A percentile compares a stretch with the other conserved stretches of the same genome.
Conservation (phyloP, 352 stramenopile species). For the Achlya hypogyna region DNA sequence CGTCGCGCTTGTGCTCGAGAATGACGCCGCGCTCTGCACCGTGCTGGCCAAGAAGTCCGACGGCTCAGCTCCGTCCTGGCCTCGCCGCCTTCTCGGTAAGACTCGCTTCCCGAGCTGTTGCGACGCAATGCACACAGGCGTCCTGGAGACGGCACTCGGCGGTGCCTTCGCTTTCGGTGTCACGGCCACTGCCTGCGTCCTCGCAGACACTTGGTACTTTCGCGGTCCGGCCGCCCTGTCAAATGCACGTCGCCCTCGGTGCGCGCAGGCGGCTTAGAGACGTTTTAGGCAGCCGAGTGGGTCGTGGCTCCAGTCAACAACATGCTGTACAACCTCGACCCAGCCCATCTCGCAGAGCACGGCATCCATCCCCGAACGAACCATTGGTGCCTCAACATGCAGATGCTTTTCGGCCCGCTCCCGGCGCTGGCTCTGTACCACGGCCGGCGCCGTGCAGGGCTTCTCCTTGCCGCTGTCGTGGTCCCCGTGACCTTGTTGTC, state of each 20-base stretch:
- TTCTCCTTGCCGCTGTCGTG: constrained; percentile 36
- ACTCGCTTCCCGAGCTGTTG: not conserved
- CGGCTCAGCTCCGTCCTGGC: not conserved
- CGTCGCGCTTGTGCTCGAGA: constrained; percentile 46
- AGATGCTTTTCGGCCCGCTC: constrained; percentile 87
- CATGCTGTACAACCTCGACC: constrained; percentile 87
- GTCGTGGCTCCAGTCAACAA: constrained; percentile 81
- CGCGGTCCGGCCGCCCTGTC: constrained; percentile 10
- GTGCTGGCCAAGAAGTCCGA: constrained; percentile 29
- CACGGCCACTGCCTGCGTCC: constrained; percentile 28
- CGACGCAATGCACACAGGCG: not conserved
- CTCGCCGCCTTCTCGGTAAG: constrained; percentile 22
- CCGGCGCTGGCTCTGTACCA: not conserved
- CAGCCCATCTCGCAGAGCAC: constrained; percentile 84
- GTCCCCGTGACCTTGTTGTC: constrained; percentile 78
- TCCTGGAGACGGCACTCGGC: constrained; percentile 29
- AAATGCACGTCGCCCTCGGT: not conserved
- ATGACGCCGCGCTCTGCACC: constrained; percentile 32
- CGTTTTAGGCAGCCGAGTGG: not conserved
- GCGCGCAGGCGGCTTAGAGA: not conserved
- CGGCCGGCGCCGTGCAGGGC: not conserved
- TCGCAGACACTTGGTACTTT: constrained; percentile 58
- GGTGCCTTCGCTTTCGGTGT: constrained; percentile 39
- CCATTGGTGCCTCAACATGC: constrained; percentile 87
- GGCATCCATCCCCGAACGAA: constrained; percentile 85